These are phyloP conservation scores for Pleurotus tuber-regium DNA, from an alignment of 768 basidiomycete species.

Conservation along the genomic window DNA sequence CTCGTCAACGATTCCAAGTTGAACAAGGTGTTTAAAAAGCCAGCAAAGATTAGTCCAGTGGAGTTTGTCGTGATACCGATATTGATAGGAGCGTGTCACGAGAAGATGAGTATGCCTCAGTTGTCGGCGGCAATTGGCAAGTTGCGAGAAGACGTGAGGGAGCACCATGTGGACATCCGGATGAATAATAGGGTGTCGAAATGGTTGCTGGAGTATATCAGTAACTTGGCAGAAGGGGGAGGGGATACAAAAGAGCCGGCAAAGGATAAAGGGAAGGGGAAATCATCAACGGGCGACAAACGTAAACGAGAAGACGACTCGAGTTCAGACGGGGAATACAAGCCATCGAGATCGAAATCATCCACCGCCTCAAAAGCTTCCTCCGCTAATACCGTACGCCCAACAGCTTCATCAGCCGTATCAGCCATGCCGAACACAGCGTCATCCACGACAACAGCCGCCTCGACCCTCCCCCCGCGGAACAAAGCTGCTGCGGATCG, in stretches of 20 bases:
- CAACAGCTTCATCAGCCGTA: background rate
- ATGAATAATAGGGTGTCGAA: constrained; percentile 57
- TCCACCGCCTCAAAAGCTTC: background rate
- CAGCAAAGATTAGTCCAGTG: constrained; percentile 58
- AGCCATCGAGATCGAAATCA: background rate
- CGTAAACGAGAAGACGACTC: background rate
- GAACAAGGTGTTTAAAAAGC: constrained; percentile 23
- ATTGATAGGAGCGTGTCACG: constrained; percentile 35
- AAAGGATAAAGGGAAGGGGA: background rate
- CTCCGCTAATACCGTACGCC: background rate
- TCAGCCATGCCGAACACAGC: background rate
- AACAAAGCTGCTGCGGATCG: too few species aligned
- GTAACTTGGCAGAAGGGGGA: constrained; percentile 19
- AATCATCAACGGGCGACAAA: background rate
- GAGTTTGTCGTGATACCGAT: constrained; percentile 26
- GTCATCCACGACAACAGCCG: background rate
- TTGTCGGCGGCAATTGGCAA: constrained; percentile 39
- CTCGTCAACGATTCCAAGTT: constrained; percentile 16
- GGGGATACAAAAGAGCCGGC: background rate
- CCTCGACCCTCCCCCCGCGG: too few species aligned
- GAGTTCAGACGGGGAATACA: background rate
- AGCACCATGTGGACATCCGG: constrained; percentile 60
- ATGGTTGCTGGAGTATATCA: constrained; percentile 53
- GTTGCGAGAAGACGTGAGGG: constrained; percentile 31
- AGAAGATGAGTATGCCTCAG: constrained; percentile 32